Evolutionary conservation across 1,284 basidiomycete species (phyloP), one percentile per base, ranked within the genome.

Genomic region (Phaffia rhodozyma): DNA sequence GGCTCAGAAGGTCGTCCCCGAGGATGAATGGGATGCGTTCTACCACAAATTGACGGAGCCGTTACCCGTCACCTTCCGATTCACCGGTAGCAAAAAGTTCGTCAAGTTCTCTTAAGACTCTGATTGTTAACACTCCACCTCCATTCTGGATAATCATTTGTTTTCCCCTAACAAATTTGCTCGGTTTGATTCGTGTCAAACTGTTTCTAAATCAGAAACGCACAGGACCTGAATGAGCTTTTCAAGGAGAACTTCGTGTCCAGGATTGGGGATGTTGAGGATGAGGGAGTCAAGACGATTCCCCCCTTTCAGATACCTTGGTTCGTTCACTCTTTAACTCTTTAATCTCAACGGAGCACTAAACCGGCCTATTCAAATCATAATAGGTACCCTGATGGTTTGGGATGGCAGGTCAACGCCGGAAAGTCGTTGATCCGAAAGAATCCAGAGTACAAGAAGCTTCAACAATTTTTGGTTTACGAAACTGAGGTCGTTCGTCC

Each of bases 401-500:
- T 97, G 23, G 96, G 89, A 23, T 99, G 96, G 96, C 90, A 97
- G 72, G 83, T 98, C 72, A 88, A 92, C 70, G 87, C 94, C 2
- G 83, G 89, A 11, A 97, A 97, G 75, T 86, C 86, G 65, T 85
- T 90, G 4, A 79, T 99, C 51, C 83, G 94, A 65, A 96, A 91
- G 74, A 85, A 85, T 13, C 85, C 86, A n/a, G 89, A 93, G 72
- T 97, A 97, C 80, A 92, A 92, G 73, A 87, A 85, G 70, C 97
- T 99, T 71, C 96, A 98, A 74, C 86, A 88, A 61, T 66, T 54
- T 78, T 80, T 99, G 25, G 96, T 99, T 0, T 93, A 91, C 71
- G 96, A 99, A 79, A 97, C 96, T 1, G 94, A 97, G 78, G 91
- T 94, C 34, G 89, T 91, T 68, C 62, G 86, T 79, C 21, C 20